phyloP scores from a whole-genome alignment of 495 filamentous ascomycete species.

The Lineolata rhizophorae region DNA sequence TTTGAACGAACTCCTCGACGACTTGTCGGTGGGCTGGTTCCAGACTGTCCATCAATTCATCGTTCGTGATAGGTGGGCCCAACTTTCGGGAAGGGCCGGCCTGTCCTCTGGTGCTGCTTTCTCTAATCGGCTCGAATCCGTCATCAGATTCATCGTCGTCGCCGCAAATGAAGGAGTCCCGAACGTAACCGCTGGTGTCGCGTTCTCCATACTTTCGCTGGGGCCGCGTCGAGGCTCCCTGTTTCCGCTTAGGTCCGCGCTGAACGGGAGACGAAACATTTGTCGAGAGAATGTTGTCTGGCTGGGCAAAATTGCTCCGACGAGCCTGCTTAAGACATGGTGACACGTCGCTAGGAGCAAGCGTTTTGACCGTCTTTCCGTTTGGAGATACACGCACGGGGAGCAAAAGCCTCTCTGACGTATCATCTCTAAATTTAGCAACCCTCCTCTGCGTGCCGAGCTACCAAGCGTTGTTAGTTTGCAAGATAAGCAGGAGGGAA shows the following conservation, averaged over 20 bases:
- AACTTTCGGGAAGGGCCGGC: constrained; percentile 18
- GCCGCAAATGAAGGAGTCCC: constrained; percentile 28
- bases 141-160: constrained; percentile 21
- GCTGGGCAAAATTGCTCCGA: too few species aligned
- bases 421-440: too few species aligned
- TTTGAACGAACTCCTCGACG: constrained; percentile 38
- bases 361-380: too few species aligned
- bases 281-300: too few species aligned
- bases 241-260: constrained; percentile 26
- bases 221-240: constrained; percentile 17
- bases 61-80: constrained; percentile 51
- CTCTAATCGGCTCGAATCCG: constrained; percentile 38
- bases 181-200: constrained; percentile 22
- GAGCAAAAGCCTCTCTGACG: too few species aligned
- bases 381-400: too few species aligned
- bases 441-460: too few species aligned
- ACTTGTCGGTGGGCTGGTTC: constrained; percentile 38
- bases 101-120: constrained; percentile 16
- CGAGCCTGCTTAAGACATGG: too few species aligned
- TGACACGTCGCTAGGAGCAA: too few species aligned
- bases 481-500: constrained; percentile 40
- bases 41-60: constrained; percentile 38
- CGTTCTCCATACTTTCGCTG: constrained; percentile 19
- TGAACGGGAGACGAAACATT: constrained; percentile 69
- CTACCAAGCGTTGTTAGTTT: too few species aligned